These are phyloP conservation scores for Inonotus hispidus DNA, from an alignment of 1,284 basidiomycete genomes.

Conservation along the genomic window DNA sequence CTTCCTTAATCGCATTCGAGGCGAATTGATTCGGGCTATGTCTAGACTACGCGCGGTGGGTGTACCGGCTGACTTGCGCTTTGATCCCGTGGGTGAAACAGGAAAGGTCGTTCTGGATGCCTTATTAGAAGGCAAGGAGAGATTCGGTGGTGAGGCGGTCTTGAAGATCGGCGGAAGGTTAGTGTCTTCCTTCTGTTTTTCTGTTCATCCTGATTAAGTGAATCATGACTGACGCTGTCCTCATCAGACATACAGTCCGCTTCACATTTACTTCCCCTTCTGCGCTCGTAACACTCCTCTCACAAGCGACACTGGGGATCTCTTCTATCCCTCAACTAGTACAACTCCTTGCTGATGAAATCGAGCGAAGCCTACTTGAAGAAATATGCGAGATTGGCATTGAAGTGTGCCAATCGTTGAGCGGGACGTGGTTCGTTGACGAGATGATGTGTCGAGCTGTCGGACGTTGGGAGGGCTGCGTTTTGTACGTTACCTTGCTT, in stretches of 20 bases:
- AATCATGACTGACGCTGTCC: neutral
- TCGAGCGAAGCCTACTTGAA: constrained; percentile 58
- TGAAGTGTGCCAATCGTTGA: constrained; percentile 46
- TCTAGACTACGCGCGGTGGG: constrained; percentile 46
- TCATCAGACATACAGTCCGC: constrained; percentile 59
- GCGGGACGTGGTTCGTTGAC: constrained; percentile 75
- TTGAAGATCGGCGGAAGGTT: constrained; percentile 66
- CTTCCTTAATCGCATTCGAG: constrained; percentile 57
- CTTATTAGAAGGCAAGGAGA: constrained; percentile 29
- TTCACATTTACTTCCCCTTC: constrained; percentile 71
- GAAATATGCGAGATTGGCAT: constrained; percentile 63
- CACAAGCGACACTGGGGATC: constrained; percentile 67
- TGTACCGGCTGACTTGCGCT: constrained; percentile 52
- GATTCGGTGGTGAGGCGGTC: constrained; percentile 61
- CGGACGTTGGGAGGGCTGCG: constrained; percentile 75
- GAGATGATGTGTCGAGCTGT: constrained; percentile 54
- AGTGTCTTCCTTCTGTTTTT: constrained; percentile 19
- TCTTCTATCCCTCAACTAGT: constrained; percentile 66
- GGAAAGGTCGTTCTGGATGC: constrained; percentile 51
- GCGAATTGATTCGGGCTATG: constrained; percentile 49
- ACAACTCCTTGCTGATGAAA: constrained; percentile 71
- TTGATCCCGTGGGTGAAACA: constrained; percentile 60
- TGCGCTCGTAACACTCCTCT: constrained; percentile 60
- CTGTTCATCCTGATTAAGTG: neutral
- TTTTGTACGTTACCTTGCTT: constrained; percentile 47